Percentiles rank a stretch among this genome's conserved stretches.
Evolutionary conservation across 73 alveolate genomes (phyloP).

Genomic region (Stentor roeselii): DNA sequence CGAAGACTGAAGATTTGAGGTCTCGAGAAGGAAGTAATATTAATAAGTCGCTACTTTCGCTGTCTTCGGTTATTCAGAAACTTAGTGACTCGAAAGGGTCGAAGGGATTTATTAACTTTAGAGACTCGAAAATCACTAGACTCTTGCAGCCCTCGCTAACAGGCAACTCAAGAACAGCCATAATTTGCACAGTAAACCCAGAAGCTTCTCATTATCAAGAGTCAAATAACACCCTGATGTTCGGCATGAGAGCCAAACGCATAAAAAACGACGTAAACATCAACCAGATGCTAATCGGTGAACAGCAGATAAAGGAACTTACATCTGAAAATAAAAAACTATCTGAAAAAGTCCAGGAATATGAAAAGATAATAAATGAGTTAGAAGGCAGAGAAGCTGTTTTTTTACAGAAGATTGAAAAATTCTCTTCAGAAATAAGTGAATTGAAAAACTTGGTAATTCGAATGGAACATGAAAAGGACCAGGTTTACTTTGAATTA

Average conservation of each 20-base stretch:
- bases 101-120: slow-evolving; percentile 74
- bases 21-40: slow-evolving; percentile 83
- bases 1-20: slow-evolving; percentile 59
- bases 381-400: background rate
- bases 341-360: background rate
- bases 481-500: too few relatives aligned
- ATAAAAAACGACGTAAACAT: background rate
- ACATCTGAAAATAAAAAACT: background rate
- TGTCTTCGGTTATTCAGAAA: slow-evolving; percentile 77
- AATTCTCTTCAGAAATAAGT: too few relatives aligned
- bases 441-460: too few relatives aligned
- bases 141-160: slow-evolving; percentile 84
- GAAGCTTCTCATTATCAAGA: slow-evolving; percentile 89
- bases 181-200: slow-evolving; percentile 91
- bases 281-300: background rate
- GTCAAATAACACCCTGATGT: slow-evolving; percentile 84
- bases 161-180: slow-evolving; percentile 90
- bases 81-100: slow-evolving; percentile 61
- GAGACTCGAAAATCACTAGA: slow-evolving; percentile 91
- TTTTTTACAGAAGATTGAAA: background rate
- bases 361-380: background rate
- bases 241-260: slow-evolving; percentile 89
- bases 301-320: background rate
- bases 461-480: too few relatives aligned
- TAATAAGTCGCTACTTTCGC: slow-evolving; percentile 77